A percentile compares a stretch with the other conserved stretches of the same genome.
Conservation (phyloP, 257 asterid species). For the Henckelia pumila region DNA sequence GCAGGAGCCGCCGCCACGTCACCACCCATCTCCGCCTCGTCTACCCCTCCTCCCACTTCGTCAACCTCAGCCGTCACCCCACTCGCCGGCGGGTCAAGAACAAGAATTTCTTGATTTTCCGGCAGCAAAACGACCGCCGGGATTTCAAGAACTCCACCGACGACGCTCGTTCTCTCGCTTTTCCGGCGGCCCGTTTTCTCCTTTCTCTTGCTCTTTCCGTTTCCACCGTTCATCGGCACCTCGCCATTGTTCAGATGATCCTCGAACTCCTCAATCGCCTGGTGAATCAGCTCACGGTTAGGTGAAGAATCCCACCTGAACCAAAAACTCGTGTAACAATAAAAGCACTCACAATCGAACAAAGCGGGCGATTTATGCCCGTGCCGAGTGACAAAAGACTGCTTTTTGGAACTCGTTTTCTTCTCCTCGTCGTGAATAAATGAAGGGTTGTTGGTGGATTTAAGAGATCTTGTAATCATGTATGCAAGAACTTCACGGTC, state of each 20-base stretch:
- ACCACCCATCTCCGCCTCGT: slow-evolving; percentile 8
- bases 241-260: slow-evolving; percentile 53
- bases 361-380: slow-evolving; percentile 38
- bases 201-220: slow-evolving; percentile 32
- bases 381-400: not conserved
- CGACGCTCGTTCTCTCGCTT: slow-evolving; percentile 9
- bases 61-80: not conserved
- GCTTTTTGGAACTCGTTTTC: slow-evolving; percentile 32
- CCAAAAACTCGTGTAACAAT: slow-evolving; percentile 76
- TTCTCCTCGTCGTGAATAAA: slow-evolving; percentile 25
- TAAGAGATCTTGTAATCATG: slow-evolving; percentile 65
- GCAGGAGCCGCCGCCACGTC: slow-evolving; percentile 18
- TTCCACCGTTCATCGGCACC: slow-evolving; percentile 12
- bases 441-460: slow-evolving; percentile 35
- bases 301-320: slow-evolving; percentile 73
- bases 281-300: slow-evolving; percentile 70
- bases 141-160: slow-evolving; percentile 9
- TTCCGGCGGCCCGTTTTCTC: slow-evolving; percentile 50
- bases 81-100: not conserved
- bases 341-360: slow-evolving; percentile 69
- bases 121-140: slow-evolving; percentile 12
- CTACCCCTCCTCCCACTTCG: slow-evolving; percentile 1
- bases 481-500: slow-evolving; percentile 71
- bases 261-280: slow-evolving; percentile 75
- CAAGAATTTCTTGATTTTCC: slow-evolving; percentile 15